Percentiles rank a stretch among this genome's conserved stretches.
These are phyloP conservation scores for Triticum urartu DNA, from an alignment of 176 grass and related monocot genomes.

Conservation along the genomic window DNA sequence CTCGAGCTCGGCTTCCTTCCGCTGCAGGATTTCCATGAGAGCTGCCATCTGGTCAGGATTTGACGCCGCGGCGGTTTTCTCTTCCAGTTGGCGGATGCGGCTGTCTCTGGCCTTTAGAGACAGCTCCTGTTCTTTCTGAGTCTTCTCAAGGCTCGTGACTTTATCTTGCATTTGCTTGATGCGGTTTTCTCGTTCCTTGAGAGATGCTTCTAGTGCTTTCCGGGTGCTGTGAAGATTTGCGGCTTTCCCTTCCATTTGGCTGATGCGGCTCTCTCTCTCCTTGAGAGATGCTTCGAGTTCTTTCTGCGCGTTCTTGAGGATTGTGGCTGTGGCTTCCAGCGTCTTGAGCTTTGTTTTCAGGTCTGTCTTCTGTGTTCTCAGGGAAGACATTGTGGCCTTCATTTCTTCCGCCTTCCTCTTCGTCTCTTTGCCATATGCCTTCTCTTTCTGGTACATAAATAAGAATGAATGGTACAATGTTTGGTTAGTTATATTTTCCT, in stretches of 20 bases:
- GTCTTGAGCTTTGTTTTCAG: slow-evolving; percentile 73
- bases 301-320: slow-evolving; percentile 63
- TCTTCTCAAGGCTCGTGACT: slow-evolving; percentile 45
- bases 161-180: slow-evolving; percentile 55
- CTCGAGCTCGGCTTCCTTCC: slow-evolving; percentile 75
- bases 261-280: slow-evolving; percentile 58
- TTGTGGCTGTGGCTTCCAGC: slow-evolving; percentile 38
- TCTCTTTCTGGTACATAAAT: slow-evolving; percentile 66
- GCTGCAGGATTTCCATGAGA: slow-evolving; percentile 67
- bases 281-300: slow-evolving; percentile 59
- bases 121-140: slow-evolving; percentile 59
- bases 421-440: slow-evolving; percentile 52
- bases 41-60: slow-evolving; percentile 41
- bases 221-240: neutral
- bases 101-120: slow-evolving; percentile 53
- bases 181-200: slow-evolving; percentile 55
- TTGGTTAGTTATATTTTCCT: neutral
- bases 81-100: slow-evolving; percentile 45
- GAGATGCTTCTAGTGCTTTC: slow-evolving; percentile 49
- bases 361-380: slow-evolving; percentile 64
- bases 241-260: slow-evolving; percentile 35
- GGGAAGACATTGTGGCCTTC: slow-evolving; percentile 61
- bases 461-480: neutral
- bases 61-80: slow-evolving; percentile 15
- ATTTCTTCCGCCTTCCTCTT: slow-evolving; percentile 64